Base-by-base conservation (phyloP, 768 basidiomycete genomes). In the Boletus fagicola region DNA sequence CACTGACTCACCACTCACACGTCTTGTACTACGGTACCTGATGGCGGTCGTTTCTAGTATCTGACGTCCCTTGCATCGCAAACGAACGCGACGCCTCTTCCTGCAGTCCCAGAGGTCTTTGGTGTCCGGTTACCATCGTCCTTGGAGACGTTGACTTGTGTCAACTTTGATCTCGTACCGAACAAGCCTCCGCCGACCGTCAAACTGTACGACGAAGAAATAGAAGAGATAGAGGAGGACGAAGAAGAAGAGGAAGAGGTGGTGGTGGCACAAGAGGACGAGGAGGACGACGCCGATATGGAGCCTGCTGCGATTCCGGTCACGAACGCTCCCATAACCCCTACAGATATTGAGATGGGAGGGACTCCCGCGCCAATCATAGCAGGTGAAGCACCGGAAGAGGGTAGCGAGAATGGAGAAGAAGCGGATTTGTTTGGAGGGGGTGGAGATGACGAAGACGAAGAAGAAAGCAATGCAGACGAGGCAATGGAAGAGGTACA, bases 121-220 rank as follows among this genome's bases (percentile, higher is more conserved):
- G 92, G 92, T 36, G 85, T 93, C 49, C 85, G 92, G 20, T 74
- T 94, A n/a, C 92, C 92, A 2, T 80, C 81, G 13, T 54, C 74
- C 24, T 62, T 68, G n/a, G 88, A 93, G 12, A 86, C 88, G 56
- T 80, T 94, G 46, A 88, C 89, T 16, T 76, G 86, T 22, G 83
- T 93, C 62, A 87, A 93, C 78, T 94, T 94, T 75, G 89, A 94
- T 67, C 81, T 94, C 58, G 78, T 93, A 5, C 90, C 92, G 12
- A 92, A 90, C 72, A 86, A 87, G 69, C 88, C 91, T 1, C 90
- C 92, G 4, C 89, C 90, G 11, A 86, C 81, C 22, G 82, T 86
- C 52, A 86, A 83, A 64, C 75, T 88, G 26, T 91, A 86, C 59
- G 88, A 91, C 59, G 90, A 92, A 66, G 88, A 92, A 66, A 71